These are phyloP conservation scores for Epichloe baconii DNA, from an alignment of 2,329 filamentous ascomycete genomes.

Conservation along the genomic window DNA sequence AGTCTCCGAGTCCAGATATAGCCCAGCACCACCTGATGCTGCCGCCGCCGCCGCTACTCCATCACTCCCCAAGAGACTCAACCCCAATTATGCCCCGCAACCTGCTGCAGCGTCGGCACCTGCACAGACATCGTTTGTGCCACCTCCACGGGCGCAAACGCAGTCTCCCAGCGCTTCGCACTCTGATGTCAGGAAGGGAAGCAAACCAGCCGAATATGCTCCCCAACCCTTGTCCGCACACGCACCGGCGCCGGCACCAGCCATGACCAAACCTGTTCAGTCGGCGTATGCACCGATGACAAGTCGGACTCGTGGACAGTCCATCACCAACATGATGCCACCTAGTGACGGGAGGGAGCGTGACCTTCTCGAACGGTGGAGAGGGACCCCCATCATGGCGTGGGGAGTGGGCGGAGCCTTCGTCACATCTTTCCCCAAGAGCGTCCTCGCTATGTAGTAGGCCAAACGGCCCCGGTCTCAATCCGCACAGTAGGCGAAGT, in stretches of 20 bases:
- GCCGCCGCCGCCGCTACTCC: constrained; percentile 26
- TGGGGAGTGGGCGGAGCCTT: constrained; percentile 82
- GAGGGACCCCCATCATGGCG: constrained; percentile 70
- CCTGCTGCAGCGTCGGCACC: constrained; percentile 16
- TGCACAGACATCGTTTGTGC: constrained; percentile 29
- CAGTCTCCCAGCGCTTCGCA: constrained; percentile 44
- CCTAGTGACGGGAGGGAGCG: constrained; percentile 54
- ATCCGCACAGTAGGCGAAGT: constrained; percentile 74
- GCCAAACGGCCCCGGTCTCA: constrained; percentile 60
- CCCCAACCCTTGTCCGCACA: constrained; percentile 43
- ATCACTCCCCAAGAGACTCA: constrained; percentile 43
- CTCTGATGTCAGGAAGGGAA: constrained; percentile 18
- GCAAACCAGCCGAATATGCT: constrained; percentile 25
- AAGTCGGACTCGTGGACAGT: constrained; percentile 36
- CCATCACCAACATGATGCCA: constrained; percentile 43
- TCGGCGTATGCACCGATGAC: constrained; percentile 18
- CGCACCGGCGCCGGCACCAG: constrained; percentile 25
- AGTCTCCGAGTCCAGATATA: constrained; percentile 24
- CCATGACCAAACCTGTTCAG: constrained; percentile 13
- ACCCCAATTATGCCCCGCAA: constrained; percentile 38
- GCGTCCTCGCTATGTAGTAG: constrained; percentile 72
- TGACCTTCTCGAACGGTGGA: constrained; percentile 82
- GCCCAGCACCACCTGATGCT: constrained; percentile 20
- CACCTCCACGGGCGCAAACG: constrained; percentile 47
- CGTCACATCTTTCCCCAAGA: constrained; percentile 76